Base-by-base conservation (phyloP, 306 rosid species). In the Corylus avellana region DNA sequence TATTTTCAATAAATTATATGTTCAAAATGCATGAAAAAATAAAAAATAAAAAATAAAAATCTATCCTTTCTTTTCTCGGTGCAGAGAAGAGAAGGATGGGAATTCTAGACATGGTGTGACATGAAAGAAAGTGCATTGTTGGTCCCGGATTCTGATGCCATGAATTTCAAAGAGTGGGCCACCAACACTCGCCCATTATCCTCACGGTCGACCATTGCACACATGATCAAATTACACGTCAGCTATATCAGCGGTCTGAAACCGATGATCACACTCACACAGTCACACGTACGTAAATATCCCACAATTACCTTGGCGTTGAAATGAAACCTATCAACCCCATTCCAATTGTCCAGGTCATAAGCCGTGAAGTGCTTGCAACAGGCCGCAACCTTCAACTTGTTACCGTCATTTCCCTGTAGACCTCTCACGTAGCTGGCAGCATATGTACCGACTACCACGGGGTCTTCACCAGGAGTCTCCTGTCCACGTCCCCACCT, bases 401-500 rank as follows among this genome's bases (percentile, higher is more conserved):
- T 90, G 80, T 76, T 75, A 75, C 76, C 85, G 82, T 82, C 91
- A 2, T 85, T 82, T 17, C 97, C 97, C 91, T 94, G 98, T 35
- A 92, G 77, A 1, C 98, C 97, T 47, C 76, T 84, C 3, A 92
- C 95, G 73, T 91, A 94, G 39, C 87, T 87, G 48, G 95, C 93
- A 0, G 95, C 98, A 54, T 94, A 94, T 1, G 9, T 74, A 35
- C 98, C 98, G 68, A 82, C 98, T 9, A 94, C 69, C 5, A 87
- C 51, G 2, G 98, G 98, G 16, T 94, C 98, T 86, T 94, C 98
- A 75, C 98, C 98, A 80, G 98, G 98, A 81, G 98, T 94, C 80
- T 92, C 97, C 88, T 92, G 97, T 77, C 92, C 97, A 29, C 97
- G 96, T 51, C 97, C 97, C 96, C 98, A 94, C 89, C 98, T 76